A percentile compares a stretch with the other conserved stretches of the same genome.
Evolutionary conservation across 805 yeast genomes (phyloP).

Genomic region (Kuraishia ogatae): DNA sequence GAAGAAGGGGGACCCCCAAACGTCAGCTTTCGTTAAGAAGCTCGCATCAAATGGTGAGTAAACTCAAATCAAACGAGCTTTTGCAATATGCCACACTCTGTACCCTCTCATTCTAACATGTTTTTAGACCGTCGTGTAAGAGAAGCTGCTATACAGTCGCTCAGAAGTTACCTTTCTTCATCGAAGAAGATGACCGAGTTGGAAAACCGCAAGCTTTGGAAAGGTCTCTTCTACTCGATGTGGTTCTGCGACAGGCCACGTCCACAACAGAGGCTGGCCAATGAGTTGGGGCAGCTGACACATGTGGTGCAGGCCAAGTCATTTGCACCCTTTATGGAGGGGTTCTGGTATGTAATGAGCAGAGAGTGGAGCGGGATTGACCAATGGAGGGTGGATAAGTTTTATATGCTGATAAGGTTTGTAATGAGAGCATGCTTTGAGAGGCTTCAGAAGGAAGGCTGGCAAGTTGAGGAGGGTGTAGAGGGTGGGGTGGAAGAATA

Average conservation of each 20-base stretch:
- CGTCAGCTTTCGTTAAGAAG: constrained; percentile 62
- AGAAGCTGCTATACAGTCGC: constrained; percentile 60
- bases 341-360: constrained; percentile 75
- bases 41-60: constrained; percentile 66
- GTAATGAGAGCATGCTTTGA: constrained; percentile 57
- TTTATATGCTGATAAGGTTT: constrained; percentile 70
- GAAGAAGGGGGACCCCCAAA: constrained; percentile 13
- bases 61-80: not conserved
- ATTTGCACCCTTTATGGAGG: constrained; percentile 46
- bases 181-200: constrained; percentile 32
- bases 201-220: constrained; percentile 84
- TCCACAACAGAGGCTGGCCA: constrained; percentile 83
- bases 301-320: constrained; percentile 28
- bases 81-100: no score
- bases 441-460: constrained; percentile 51
- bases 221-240: constrained; percentile 91
- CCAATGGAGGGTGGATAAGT: constrained; percentile 83
- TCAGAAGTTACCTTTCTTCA: constrained; percentile 47
- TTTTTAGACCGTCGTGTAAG: constrained; percentile 52
- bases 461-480: constrained; percentile 36
- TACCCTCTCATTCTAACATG: constrained; percentile 2
- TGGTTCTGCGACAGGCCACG: constrained; percentile 94
- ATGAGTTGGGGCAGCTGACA: constrained; percentile 48
- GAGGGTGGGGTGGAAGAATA: constrained; percentile 23
- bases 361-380: constrained; percentile 84